Conservation (phyloP, 176 grass and related monocot genomes). For the Eleusine coracana region DNA sequence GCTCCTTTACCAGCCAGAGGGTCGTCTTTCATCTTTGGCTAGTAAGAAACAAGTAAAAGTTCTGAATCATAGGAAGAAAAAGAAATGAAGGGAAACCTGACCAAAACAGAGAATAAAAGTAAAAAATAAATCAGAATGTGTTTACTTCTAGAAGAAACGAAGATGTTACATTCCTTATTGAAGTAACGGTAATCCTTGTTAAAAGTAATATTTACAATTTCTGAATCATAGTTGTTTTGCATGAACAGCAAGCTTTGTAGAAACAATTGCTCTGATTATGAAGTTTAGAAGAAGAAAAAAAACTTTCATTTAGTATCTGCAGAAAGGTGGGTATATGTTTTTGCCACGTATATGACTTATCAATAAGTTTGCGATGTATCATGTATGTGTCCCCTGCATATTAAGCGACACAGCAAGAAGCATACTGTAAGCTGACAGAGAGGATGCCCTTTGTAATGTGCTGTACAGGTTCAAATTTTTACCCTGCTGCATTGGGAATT, state of each 20-base stretch:
- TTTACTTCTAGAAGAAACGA: conserved; percentile 37
- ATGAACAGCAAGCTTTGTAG: conserved; percentile 4
- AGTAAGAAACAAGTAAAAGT: conserved; percentile 48
- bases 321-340: neutral
- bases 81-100: conserved; percentile 38
- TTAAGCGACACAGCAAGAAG: conserved; percentile 21
- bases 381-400: conserved; percentile 26
- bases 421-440: neutral
- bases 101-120: conserved; percentile 32
- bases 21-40: conserved; percentile 26
- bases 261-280: conserved; percentile 20
- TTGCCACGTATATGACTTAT: conserved; percentile 5
- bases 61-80: conserved; percentile 37
- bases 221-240: neutral
- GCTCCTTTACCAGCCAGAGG: conserved; percentile 56
- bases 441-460: neutral
- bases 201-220: neutral
- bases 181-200: neutral
- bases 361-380: conserved; percentile 30
- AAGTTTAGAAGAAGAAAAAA: conserved; percentile 4
- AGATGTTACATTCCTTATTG: conserved; percentile 7
- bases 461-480: neutral
- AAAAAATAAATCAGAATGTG: conserved; percentile 22
- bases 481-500: conserved; percentile 25
- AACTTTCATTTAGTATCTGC: conserved; percentile 15